Evolutionary conservation across 2,329 filamentous ascomycete species (phyloP).

Genomic region (Aureobasidium sp.): DNA sequence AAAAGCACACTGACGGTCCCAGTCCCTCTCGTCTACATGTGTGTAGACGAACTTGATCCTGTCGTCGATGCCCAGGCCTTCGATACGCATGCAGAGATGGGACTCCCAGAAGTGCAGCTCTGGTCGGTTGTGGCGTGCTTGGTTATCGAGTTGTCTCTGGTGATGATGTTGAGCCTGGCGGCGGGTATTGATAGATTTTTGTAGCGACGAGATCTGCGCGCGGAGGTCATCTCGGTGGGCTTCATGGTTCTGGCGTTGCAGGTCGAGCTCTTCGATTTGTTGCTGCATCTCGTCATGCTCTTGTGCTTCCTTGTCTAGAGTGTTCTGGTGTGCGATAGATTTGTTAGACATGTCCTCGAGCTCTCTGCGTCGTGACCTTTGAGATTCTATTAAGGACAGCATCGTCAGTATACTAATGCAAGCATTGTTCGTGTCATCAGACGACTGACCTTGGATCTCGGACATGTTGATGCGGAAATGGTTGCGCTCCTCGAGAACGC

Average conservation of each 20-base stretch:
- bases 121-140: slow-evolving; percentile 81
- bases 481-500: slow-evolving; percentile 87
- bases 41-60: slow-evolving; percentile 84
- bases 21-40: slow-evolving; percentile 78
- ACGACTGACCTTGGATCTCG: slow-evolving; percentile 70
- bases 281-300: slow-evolving; percentile 61
- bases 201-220: slow-evolving; percentile 55
- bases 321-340: slow-evolving; percentile 63
- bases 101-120: slow-evolving; percentile 96
- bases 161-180: slow-evolving; percentile 66
- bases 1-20: slow-evolving; percentile 88
- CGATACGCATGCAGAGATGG: slow-evolving; percentile 80
- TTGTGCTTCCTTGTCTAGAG: slow-evolving; percentile 66
- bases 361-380: slow-evolving; percentile 80
- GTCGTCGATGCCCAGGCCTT: slow-evolving; percentile 67
- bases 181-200: slow-evolving; percentile 61
- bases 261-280: slow-evolving; percentile 50
- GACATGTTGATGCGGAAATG: slow-evolving; percentile 86
- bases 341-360: slow-evolving; percentile 76
- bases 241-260: slow-evolving; percentile 50
- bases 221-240: slow-evolving; percentile 50
- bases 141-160: slow-evolving; percentile 68
- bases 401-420: slow-evolving; percentile 11
- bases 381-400: slow-evolving; percentile 59
- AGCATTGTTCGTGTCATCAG: neutral